Evolutionary conservation across 2,329 filamentous ascomycete species (phyloP), one percentile per base, ranked within the genome.

Genomic region (Botrytis byssoidea): DNA sequence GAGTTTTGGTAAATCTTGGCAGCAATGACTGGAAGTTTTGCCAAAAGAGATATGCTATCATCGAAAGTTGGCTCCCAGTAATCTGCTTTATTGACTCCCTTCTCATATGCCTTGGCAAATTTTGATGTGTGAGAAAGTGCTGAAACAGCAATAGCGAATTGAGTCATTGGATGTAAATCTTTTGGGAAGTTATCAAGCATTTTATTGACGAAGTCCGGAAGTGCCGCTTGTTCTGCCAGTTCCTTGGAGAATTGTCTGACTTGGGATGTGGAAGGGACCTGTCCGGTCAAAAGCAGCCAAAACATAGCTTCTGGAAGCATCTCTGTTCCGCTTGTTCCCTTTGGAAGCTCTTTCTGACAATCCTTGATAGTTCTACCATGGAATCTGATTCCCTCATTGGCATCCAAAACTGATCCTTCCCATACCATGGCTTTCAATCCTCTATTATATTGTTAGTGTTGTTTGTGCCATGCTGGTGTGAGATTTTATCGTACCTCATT

Each of bases 231-330:
- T 82, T 95, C 92, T 70, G 96, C 96, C 37, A 98, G 87, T 83
- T 98, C 92, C 74, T 91, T 89, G 65, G 94, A 97, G 79, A 99
- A 90, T 63, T 85, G 86, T 79, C 95, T 93, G 76, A 96, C 90
- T 84, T 99, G 96, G 76, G 86, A 85, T 35, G 91, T 92, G 1
- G 92, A 93, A 37, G 96, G 96, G 35, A 98, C 93, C 83, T 97
- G 88, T 74, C 96, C 96, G 16, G 96, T 99, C 79, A 99, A 87
- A 69, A 99, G 90, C 60, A 98, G 90, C 96, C 96, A 99, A 88
- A 99, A 99, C 96, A 99, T 99, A 83, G 95, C 91, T 85, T 99
- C 96, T 66, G 96, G 96, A 20, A 98, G 89, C 96, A 98, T 99
- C 85, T 98, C 95, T 9, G 94, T 97, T 80, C 95, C 94, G 4